Conservation (phyloP, 108 stramenopile genomes). For the Parietichytrium sp. region DNA sequence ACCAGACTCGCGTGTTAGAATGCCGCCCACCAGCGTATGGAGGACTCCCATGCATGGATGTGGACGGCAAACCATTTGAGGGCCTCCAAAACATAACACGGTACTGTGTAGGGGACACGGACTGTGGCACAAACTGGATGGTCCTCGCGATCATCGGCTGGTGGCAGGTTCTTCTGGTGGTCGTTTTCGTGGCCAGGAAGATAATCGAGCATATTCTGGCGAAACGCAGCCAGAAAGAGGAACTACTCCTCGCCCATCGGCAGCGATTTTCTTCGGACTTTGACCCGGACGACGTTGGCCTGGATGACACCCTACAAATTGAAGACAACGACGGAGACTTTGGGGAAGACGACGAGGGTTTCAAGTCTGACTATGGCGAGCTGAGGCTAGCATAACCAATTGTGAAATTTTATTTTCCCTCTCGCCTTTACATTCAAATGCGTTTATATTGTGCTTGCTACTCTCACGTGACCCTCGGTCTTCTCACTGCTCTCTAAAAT, state of each 20-base stretch:
- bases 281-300: too few relatives aligned
- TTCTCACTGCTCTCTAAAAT: too few relatives aligned
- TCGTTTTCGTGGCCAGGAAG: constrained; percentile 25
- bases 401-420: too few relatives aligned
- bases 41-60: not conserved
- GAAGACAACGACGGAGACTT: too few relatives aligned
- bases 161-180: constrained; percentile 2
- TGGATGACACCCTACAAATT: too few relatives aligned
- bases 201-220: not conserved
- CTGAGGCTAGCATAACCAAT: too few relatives aligned
- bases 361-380: too few relatives aligned
- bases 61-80: not conserved
- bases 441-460: too few relatives aligned
- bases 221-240: not conserved
- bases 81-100: not conserved
- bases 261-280: constrained; percentile 11
- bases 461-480: too few relatives aligned
- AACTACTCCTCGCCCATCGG: not conserved
- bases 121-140: constrained; percentile 7
- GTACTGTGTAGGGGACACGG: not conserved
- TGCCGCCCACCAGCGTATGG: constrained; percentile 16
- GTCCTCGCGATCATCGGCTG: constrained; percentile 1
- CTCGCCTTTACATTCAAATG: too few relatives aligned
- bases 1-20: not conserved
- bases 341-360: too few relatives aligned